Evolutionary conservation across 164 flowering plant species (phyloP).

Genomic region (Stephania cephalantha): DNA sequence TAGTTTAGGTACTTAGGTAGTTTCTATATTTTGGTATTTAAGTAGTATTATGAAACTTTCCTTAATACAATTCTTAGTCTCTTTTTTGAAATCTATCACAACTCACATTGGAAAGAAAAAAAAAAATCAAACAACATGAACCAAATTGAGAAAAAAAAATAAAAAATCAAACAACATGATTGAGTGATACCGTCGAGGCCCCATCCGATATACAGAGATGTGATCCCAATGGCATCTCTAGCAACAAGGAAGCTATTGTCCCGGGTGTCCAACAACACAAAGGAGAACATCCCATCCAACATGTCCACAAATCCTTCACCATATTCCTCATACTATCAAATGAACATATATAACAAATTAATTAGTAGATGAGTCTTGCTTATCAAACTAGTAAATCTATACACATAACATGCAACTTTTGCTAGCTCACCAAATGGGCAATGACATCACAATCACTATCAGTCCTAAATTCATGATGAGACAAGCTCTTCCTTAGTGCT

Average conservation of each 20-base stretch:
- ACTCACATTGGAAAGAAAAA: background rate
- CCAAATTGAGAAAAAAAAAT: too few species aligned
- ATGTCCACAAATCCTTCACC: constrained; percentile 84
- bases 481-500: constrained; percentile 52
- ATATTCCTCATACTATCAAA: constrained; percentile 72
- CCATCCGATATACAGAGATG: constrained; percentile 96
- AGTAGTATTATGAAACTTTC: too few species aligned
- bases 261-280: constrained; percentile 80
- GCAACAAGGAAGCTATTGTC: constrained; percentile 89
- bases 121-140: background rate
- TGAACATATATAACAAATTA: background rate
- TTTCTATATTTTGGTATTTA: too few species aligned
- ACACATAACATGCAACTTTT: background rate
- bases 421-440: constrained; percentile 65
- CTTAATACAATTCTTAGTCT: too few species aligned
- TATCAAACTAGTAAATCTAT: background rate
- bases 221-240: constrained; percentile 88
- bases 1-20: too few species aligned
- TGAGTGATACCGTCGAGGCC: constrained; percentile 70
- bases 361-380: background rate
- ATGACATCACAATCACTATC: constrained; percentile 97
- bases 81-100: too few species aligned
- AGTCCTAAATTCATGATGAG: constrained; percentile 70
- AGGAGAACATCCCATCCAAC: constrained; percentile 96
- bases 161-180: background rate